Evolutionary conservation across 2,329 filamentous ascomycete species (phyloP), one percentile per base, ranked within the genome.

Genomic region (Penicillium sp.): DNA sequence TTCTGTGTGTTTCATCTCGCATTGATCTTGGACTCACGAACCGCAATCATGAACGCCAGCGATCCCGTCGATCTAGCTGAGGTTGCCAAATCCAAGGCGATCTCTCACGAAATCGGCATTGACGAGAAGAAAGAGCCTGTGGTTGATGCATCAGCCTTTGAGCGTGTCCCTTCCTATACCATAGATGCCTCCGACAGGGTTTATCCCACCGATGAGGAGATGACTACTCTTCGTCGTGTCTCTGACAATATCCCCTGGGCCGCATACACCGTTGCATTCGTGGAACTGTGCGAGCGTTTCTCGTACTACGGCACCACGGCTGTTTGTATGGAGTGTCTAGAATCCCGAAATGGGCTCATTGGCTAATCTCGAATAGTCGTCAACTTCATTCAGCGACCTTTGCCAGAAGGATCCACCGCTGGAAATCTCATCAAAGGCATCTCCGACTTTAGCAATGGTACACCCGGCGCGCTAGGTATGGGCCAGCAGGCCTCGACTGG

Each of bases 271-370:
- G 83, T 91, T 55, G 87, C 86, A 44, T 84, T 90, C 58, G 83
- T 88, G 55, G 88, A 91, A 73, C 76, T 90, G 53, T 89, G 85
- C 74, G 88, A 91, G 75, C 85, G 88, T 45, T 90, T 89, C 74
- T 87, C 85, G 13, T 91, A 90, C 81, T 90, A 91, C 66, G 88
- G 88, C 51, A 86, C 85, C 4, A 81, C 83, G 40, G 80, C 86
- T 30, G 78, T 89, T 29, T 89, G 86, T 82, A 78, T 60, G 78
- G 77, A 19, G 7, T 26, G 18, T 40, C 55, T 36, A 7, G n/a
- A 29, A 9, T 16, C 7, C 46, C 1, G 9, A 14, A 4, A 13
- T n/a, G 7, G 7, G 13, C 2, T n/a, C 26, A 3, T 42, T 18
- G n/a, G 34, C 51, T 67, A 30, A 68, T 46, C n/a, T 2, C 4